Conservation (phyloP, 176 grass and related monocot genomes). For the Hordeum marinum region DNA sequence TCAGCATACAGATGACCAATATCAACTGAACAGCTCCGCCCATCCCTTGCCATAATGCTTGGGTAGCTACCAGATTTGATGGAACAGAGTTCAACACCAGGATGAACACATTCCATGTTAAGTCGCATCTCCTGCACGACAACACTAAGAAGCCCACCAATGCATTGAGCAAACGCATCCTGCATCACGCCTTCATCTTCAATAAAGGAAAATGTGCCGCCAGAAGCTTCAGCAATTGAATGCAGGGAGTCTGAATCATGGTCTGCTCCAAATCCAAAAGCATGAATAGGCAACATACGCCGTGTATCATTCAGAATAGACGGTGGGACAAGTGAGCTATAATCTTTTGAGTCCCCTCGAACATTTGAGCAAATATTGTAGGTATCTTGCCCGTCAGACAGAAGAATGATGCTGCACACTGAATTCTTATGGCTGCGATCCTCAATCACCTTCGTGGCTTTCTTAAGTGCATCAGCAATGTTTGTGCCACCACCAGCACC, state of each 20-base stretch:
- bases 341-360: conserved; percentile 32
- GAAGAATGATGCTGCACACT: conserved; percentile 85
- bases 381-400: conserved; percentile 91
- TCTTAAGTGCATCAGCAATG: conserved; percentile 78
- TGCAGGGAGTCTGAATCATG: conserved; percentile 78
- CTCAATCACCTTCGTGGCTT: conserved; percentile 76
- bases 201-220: conserved; percentile 96
- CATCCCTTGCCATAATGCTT: conserved; percentile 59
- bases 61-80: conserved; percentile 83
- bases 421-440: conserved; percentile 76
- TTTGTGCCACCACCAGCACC: conserved; percentile 75
- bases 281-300: conserved; percentile 62
- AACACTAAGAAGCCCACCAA: conserved; percentile 89
- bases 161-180: conserved; percentile 98
- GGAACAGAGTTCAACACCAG: conserved; percentile 53
- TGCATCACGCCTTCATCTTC: conserved; percentile 90
- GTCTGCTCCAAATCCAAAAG: conserved; percentile 88
- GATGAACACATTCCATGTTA: conserved; percentile 52
- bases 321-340: conserved; percentile 57
- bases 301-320: conserved; percentile 27
- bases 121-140: conserved; percentile 65
- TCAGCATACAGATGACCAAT: conserved; percentile 83
- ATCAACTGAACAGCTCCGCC: conserved; percentile 52
- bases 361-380: conserved; percentile 58
- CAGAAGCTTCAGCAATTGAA: conserved; percentile 76